Evolutionary conservation across 345 rosid genomes (phyloP), one percentile per base, ranked within the genome.

Genomic region (Mercurialis annua): DNA sequence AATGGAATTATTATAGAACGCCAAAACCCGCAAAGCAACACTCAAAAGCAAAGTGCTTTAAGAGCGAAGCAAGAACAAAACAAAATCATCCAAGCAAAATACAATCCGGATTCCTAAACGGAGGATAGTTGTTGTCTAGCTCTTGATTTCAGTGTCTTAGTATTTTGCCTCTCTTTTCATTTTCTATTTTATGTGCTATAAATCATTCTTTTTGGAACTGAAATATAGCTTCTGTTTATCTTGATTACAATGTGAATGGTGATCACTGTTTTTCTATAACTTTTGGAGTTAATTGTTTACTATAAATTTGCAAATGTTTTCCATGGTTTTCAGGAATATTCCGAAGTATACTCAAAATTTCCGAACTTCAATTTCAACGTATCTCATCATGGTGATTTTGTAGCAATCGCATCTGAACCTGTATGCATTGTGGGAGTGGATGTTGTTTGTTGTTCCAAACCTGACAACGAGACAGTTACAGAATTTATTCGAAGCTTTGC

Each of bases 381-480:
- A 29, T 87, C 93, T 56, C 93, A 87, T 66, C 86, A 87, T 30
- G 93, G 93, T 56, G 86, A 87, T 73, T 87, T 72, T 67, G 90
- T 87, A 75, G 87, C 81, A 47, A 82, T 87, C 63, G 90, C 87
- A 77, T 83, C 90, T 61, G 93, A 87, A 62, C 90, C 93, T 59
- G 73, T 85, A 23, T 85, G 90, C 71, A 84, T 85, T 52, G 90
- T 85, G 54, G 93, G 93, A 17, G 67, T 87, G 75, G 90, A 87
- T 66, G 63, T 85, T n/a, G 86, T 87, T 64, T 76, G 75, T 58
- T 77, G 59, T 68, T 20, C 12, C 38, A 20, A 73, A 64, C 90
- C 84, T 1, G 40, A 54, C 52, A 73, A 47, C 38, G 88, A 85
- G 77, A 74, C 81, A 5, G 43, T 84, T 69, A 43, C 54, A 16